These are phyloP conservation scores for Aspergillus quadricinctus DNA, from an alignment of 2,329 filamentous ascomycete genomes.

Conservation along the genomic window DNA sequence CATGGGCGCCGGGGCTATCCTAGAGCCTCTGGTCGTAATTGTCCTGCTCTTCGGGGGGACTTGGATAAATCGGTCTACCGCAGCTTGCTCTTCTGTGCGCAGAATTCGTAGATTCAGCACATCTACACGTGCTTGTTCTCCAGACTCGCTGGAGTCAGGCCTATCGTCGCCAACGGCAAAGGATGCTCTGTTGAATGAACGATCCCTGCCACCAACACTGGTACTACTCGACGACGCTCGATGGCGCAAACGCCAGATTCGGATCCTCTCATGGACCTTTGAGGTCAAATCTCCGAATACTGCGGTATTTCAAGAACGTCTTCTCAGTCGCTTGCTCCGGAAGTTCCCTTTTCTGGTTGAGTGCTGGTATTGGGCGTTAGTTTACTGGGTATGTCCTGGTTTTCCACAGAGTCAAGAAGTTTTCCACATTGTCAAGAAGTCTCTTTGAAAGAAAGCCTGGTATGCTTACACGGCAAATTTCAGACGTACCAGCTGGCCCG, in stretches of 20 bases:
- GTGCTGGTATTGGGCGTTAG: conserved; percentile 71
- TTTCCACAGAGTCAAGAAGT: background rate
- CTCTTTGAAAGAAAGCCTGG: no score
- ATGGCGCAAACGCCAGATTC: conserved; percentile 50
- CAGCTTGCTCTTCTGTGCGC: conserved; percentile 25
- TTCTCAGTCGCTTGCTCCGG: conserved; percentile 60
- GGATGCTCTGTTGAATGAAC: conserved; percentile 30
- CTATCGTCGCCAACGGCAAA: conserved; percentile 34
- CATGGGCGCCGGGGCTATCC: conserved; percentile 55
- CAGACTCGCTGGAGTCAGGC: conserved; percentile 38
- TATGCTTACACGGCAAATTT: conserved; percentile 6
- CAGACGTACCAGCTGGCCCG: conserved; percentile 72
- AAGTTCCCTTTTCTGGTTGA: conserved; percentile 70
- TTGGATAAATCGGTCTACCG: conserved; percentile 53
- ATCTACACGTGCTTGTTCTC: conserved; percentile 26
- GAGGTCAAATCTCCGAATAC: conserved; percentile 60
- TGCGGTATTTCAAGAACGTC: conserved; percentile 53
- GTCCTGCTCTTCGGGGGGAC: conserved; percentile 58
- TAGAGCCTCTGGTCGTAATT: conserved; percentile 60
- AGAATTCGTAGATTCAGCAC: conserved; percentile 17
- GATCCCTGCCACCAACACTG: conserved; percentile 38
- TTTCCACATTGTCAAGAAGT: no score
- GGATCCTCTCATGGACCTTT: conserved; percentile 43
- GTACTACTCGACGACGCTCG: conserved; percentile 38
- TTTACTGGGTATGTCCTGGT: conserved; percentile 66